Evolutionary conservation across 2,329 filamentous ascomycete genomes (phyloP).

Genomic region (Epichloe aotearoae): DNA sequence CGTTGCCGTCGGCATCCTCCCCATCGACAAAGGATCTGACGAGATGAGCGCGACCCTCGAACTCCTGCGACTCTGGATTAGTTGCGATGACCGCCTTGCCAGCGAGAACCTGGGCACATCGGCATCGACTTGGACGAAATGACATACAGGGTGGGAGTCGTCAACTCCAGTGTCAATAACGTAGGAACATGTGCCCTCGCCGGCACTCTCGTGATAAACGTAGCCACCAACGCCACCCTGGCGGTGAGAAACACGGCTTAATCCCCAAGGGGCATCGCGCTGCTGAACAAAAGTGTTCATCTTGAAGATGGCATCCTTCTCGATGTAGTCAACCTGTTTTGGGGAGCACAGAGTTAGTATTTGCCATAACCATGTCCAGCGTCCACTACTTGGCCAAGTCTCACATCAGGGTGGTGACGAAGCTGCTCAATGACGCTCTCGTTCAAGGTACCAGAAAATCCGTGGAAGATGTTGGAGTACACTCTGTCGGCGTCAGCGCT

Average conservation of each 20-base stretch:
- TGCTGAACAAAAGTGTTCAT: constrained; percentile 7
- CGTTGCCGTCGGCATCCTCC: constrained; percentile 16
- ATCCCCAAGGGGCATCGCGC: constrained; percentile 14
- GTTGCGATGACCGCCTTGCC: not conserved
- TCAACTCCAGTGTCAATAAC: constrained; percentile 33
- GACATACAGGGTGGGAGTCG: constrained; percentile 20
- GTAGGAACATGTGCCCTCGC: constrained; percentile 28
- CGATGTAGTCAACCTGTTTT: constrained; percentile 19
- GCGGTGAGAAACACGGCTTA: constrained; percentile 21
- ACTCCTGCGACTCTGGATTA: constrained; percentile 24
- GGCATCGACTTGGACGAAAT: constrained; percentile 19
- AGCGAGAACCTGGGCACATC: not conserved
- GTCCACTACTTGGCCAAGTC: not conserved
- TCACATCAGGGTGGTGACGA: constrained; percentile 13
- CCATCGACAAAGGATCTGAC: constrained; percentile 15
- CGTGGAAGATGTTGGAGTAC: constrained; percentile 11
- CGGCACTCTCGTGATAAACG: constrained; percentile 25
- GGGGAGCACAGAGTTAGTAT: no score
- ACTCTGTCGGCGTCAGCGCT: constrained; percentile 12
- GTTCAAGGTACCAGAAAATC: constrained; percentile 13
- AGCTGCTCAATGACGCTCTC: constrained; percentile 9
- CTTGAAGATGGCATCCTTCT: constrained; percentile 21
- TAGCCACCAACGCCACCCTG: constrained; percentile 18
- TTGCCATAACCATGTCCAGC: no score
- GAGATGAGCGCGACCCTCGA: constrained; percentile 20